These are phyloP conservation scores for Colletotrichum tropicale DNA, from an alignment of 2,329 filamentous ascomycete genomes.

Conservation along the genomic window DNA sequence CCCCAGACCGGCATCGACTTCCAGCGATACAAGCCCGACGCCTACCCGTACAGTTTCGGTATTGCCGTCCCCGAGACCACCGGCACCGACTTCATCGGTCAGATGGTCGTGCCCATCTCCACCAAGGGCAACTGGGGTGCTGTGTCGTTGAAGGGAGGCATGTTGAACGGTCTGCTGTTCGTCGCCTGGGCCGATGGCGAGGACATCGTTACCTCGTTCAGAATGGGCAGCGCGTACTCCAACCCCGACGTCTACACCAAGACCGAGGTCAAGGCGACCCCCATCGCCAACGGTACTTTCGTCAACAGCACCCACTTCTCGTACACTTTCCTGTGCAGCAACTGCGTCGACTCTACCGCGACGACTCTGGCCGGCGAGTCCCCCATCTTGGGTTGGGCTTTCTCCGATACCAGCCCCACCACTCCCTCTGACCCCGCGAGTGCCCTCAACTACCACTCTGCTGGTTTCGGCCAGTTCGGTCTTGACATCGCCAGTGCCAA, in stretches of 20 bases:
- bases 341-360: slow-evolving; percentile 41
- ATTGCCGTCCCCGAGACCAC: slow-evolving; percentile 54
- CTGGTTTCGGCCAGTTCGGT: slow-evolving; percentile 41
- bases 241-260: slow-evolving; percentile 50
- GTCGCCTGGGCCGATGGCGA: slow-evolving; percentile 53
- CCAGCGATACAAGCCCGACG: slow-evolving; percentile 10
- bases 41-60: slow-evolving; percentile 48
- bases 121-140: slow-evolving; percentile 51
- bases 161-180: slow-evolving; percentile 52
- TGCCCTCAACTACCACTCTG: slow-evolving; percentile 42
- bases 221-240: slow-evolving; percentile 43
- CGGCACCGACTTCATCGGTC: slow-evolving; percentile 57
- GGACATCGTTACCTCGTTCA: slow-evolving; percentile 36
- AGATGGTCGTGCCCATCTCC: slow-evolving; percentile 45
- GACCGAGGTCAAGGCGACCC: slow-evolving; percentile 38
- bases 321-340: slow-evolving; percentile 58
- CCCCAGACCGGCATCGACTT: slow-evolving; percentile 45
- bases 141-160: slow-evolving; percentile 48
- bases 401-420: slow-evolving; percentile 34
- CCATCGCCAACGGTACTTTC: slow-evolving; percentile 56
- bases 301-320: slow-evolving; percentile 57
- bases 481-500: slow-evolving; percentile 34
- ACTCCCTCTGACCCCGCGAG: slow-evolving; percentile 34
- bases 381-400: slow-evolving; percentile 43
- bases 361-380: slow-evolving; percentile 30